A percentile compares a stretch with the other conserved stretches of the same genome.
Evolutionary conservation across 148 eudicot genomes (phyloP).

Genomic region (Vaccinium corymbosum): DNA sequence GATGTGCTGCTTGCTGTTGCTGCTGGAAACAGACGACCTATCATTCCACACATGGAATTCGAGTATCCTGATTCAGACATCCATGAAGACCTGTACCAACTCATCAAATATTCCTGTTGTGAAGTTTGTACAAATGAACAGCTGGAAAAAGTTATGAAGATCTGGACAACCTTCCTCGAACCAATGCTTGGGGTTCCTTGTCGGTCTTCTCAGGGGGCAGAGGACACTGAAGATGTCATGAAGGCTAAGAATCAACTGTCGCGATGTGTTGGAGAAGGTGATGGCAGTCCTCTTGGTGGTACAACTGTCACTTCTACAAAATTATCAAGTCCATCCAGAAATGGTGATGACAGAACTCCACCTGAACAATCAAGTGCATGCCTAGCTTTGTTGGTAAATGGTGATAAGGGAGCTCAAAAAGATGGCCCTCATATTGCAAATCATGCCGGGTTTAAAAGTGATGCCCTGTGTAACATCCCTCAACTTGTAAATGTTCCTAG

Average conservation of each 20-base stretch:
- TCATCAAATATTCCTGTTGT: slow-evolving; percentile 68
- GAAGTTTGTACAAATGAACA: slow-evolving; percentile 78
- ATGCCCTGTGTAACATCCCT: slow-evolving; percentile 24
- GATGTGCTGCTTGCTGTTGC: slow-evolving; percentile 50
- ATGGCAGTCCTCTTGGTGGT: slow-evolving; percentile 35
- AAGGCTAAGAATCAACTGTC: slow-evolving; percentile 35
- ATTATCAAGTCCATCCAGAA: slow-evolving; percentile 32
- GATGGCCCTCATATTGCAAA: slow-evolving; percentile 37
- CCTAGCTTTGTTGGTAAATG: slow-evolving; percentile 18
- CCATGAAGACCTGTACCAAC: slow-evolving; percentile 78
- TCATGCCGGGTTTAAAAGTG: slow-evolving; percentile 14
- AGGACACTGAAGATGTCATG: slow-evolving; percentile 43
- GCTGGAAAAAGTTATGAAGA: slow-evolving; percentile 74
- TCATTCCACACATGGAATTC: slow-evolving; percentile 63
- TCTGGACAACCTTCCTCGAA: slow-evolving; percentile 80
- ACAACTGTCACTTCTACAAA: slow-evolving; percentile 22
- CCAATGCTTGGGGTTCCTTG: slow-evolving; percentile 64
- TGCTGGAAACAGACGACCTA: slow-evolving; percentile 56
- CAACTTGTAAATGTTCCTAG: slow-evolving; percentile 31
- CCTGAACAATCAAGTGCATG: slow-evolving; percentile 37
- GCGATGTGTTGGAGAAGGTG: slow-evolving; percentile 32
- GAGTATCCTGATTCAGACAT: slow-evolving; percentile 62
- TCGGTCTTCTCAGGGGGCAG: slow-evolving; percentile 46
- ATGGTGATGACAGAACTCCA: slow-evolving; percentile 33
- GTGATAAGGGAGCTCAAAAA: slow-evolving; percentile 36